Evolutionary conservation across 352 stramenopile genomes (phyloP).

Genomic region (Phytopythium aichiense): DNA sequence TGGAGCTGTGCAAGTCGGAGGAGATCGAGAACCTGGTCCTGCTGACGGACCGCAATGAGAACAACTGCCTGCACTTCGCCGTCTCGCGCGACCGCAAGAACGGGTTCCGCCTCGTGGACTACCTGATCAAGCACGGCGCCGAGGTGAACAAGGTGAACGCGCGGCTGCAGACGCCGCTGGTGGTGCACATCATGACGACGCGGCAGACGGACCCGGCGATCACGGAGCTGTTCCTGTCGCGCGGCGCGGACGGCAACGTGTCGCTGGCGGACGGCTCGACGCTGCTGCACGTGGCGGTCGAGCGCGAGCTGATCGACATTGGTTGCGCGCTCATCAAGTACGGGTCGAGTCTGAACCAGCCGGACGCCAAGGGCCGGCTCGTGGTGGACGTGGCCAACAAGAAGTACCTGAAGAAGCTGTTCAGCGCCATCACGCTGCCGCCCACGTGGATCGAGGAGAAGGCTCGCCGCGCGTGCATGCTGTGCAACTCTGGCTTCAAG

Average conservation of each 20-base stretch:
- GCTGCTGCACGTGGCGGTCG: conserved; percentile 76
- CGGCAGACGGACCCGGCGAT: conserved; percentile 79
- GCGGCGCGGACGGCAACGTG: conserved; percentile 68
- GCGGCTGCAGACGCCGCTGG: conserved; percentile 69
- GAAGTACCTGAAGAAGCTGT: conserved; percentile 81
- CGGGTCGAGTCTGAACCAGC: conserved; percentile 67
- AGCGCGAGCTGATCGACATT: conserved; percentile 80
- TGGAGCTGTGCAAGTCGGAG: conserved; percentile 77
- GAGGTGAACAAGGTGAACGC: conserved; percentile 85
- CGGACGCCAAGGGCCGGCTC: conserved; percentile 65
- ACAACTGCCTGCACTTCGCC: conserved; percentile 83
- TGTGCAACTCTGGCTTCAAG: conserved; percentile 68
- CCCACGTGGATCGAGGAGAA: conserved; percentile 83
- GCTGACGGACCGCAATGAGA: conserved; percentile 78
- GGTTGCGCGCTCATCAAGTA: conserved; percentile 66
- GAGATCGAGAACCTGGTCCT: conserved; percentile 63
- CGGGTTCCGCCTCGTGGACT: conserved; percentile 72
- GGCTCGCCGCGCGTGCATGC: conserved; percentile 64
- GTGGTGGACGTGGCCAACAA: conserved; percentile 76
- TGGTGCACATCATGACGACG: conserved; percentile 85
- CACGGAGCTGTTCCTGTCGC: conserved; percentile 62
- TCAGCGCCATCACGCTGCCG: conserved; percentile 69
- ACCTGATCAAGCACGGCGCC: conserved; percentile 77
- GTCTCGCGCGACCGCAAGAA: conserved; percentile 83
- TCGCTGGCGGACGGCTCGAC: conserved; percentile 75